Evolutionary conservation across 306 rosid species (phyloP).

Genomic region (Herpetospermum pedunculosum): DNA sequence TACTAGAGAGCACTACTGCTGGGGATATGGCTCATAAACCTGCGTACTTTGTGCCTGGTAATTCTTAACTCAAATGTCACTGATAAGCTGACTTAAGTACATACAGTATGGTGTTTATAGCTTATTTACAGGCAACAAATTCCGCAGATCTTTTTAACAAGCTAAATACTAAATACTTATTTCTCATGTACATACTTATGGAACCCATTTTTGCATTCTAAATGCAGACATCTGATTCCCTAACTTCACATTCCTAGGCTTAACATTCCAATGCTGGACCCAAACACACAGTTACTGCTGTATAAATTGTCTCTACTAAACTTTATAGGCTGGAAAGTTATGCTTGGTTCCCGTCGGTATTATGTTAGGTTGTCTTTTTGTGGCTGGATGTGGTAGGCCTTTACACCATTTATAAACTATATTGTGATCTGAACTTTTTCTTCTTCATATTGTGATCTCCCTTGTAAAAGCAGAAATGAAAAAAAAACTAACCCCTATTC

Average conservation of each 20-base stretch:
- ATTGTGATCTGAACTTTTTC: background rate
- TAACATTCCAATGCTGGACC: background rate
- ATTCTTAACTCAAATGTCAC: conserved; percentile 3
- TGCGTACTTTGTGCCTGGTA: conserved; percentile 98
- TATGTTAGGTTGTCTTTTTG: background rate
- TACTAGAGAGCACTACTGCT: conserved; percentile 66
- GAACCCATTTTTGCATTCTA: background rate
- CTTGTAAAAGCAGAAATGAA: too few relatives aligned
- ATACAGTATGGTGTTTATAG: background rate
- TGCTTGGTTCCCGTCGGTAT: background rate
- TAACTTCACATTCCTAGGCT: background rate
- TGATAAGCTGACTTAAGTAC: background rate
- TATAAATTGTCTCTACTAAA: background rate
- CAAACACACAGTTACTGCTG: background rate
- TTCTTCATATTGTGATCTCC: background rate
- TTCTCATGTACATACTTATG: background rate
- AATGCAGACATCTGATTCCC: background rate
- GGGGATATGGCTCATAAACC: conserved; percentile 99
- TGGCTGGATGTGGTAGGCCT: background rate
- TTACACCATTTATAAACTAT: background rate
- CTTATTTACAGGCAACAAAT: background rate
- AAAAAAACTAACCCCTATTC: too few relatives aligned
- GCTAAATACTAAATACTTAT: background rate
- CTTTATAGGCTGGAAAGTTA: background rate
- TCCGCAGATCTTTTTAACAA: background rate